phyloP scores from a whole-genome alignment of 495 filamentous ascomycete genomes.

The Aspergillus baeticus region DNA sequence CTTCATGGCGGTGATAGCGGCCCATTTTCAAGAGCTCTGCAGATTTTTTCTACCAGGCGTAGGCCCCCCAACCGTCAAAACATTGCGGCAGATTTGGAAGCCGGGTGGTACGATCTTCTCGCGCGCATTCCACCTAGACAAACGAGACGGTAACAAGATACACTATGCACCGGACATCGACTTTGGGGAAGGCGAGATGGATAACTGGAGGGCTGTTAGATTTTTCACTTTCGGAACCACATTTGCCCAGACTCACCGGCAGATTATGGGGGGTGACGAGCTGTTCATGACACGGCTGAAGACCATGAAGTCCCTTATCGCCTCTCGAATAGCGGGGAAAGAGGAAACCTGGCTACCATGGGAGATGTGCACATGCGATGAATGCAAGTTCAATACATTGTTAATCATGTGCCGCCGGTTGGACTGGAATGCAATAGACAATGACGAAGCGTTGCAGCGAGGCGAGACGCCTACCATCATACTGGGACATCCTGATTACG shows the following conservation, averaged over 20 bases:
- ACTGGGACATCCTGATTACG: slow-evolving; percentile 7
- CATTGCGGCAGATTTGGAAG: slow-evolving; percentile 1
- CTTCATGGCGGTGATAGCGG: slow-evolving; percentile 6
- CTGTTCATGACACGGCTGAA: slow-evolving; percentile 7
- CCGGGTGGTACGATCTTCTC: neutral
- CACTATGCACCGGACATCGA: slow-evolving; percentile 9
- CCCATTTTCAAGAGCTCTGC: slow-evolving; percentile 2
- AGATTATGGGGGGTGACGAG: neutral
- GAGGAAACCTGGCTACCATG: slow-evolving; percentile 1
- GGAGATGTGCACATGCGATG: slow-evolving; percentile 1
- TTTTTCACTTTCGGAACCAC: slow-evolving; percentile 6
- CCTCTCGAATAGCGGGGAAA: neutral
- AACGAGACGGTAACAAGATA: neutral
- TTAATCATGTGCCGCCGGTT: neutral
- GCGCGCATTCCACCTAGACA: slow-evolving; percentile 6
- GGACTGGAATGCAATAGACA: neutral
- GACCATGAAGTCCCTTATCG: neutral
- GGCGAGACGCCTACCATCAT: neutral
- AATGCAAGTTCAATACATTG: neutral
- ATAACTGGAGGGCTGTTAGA: neutral
- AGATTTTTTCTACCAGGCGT: neutral
- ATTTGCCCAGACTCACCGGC: slow-evolving; percentile 4
- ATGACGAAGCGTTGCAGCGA: neutral
- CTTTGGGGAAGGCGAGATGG: slow-evolving; percentile 2
- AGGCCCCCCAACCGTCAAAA: neutral